Conservation (phyloP, 163 green algal species). For the Prototheca wickerhamii region DNA sequence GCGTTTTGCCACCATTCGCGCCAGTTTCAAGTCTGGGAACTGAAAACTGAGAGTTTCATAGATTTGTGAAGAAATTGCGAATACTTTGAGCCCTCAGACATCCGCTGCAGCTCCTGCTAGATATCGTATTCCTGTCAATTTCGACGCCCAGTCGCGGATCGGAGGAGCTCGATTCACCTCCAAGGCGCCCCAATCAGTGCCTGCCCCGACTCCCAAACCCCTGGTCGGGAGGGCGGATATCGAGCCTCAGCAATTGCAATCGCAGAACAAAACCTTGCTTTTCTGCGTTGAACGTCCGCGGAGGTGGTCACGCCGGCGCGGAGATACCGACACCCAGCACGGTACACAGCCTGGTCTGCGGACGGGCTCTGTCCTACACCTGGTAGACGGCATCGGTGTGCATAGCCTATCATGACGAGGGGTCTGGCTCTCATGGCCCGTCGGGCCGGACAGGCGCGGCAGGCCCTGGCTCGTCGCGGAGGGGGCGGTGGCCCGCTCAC, state of each 20-base stretch:
- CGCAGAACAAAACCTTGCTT: background rate
- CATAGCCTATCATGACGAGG: constrained; percentile 6
- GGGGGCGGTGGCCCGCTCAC: constrained; percentile 28
- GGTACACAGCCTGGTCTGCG: background rate
- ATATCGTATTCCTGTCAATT: too few relatives aligned
- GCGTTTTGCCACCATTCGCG: background rate
- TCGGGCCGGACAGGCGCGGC: constrained; percentile 15
- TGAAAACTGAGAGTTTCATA: too few relatives aligned
- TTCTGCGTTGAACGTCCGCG: background rate
- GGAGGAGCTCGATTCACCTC: too few relatives aligned
- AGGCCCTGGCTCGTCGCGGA: constrained; percentile 18
- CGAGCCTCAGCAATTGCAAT: too few relatives aligned
- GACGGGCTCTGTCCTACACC: background rate
- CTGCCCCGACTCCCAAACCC: too few relatives aligned
- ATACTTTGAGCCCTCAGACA: too few relatives aligned
- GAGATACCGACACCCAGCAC: too few relatives aligned
- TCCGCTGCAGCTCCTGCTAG: too few relatives aligned
- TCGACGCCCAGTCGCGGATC: too few relatives aligned
- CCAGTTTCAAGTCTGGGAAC: background rate
- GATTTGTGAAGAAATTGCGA: too few relatives aligned
- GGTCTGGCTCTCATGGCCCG: constrained; percentile 20
- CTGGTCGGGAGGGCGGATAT: too few relatives aligned
- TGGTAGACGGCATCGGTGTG: background rate
- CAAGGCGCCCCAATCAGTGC: too few relatives aligned
- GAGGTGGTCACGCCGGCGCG: background rate